phyloP scores from a whole-genome alignment of 2,329 filamentous ascomycete genomes.

The Cercospora nicotianae region DNA sequence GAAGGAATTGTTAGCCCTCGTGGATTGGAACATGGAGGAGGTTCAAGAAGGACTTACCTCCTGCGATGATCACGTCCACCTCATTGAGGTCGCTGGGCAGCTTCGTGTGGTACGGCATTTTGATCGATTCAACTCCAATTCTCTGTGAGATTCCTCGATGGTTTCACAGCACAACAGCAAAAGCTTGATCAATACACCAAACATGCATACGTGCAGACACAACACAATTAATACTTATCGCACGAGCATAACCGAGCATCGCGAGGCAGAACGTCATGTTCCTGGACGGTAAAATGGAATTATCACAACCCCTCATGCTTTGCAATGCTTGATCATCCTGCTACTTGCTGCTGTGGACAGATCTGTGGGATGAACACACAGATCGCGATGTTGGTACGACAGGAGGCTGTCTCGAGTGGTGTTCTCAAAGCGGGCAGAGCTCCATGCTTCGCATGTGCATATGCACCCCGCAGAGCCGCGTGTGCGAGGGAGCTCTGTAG shows the following conservation, averaged over 20 bases:
- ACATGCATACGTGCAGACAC: not conserved
- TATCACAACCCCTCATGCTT: not conserved
- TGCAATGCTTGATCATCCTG: not conserved
- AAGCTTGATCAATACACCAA: not conserved
- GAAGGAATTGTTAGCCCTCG: constrained; percentile 7
- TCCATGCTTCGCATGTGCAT: not conserved
- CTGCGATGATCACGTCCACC: constrained; percentile 26
- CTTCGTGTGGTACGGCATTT: constrained; percentile 24
- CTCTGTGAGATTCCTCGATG: not conserved
- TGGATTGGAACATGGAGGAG: not conserved
- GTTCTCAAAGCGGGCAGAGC: constrained; percentile 7
- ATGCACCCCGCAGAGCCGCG: constrained; percentile 7
- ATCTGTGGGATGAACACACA: not conserved
- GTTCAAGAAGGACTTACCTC: constrained; percentile 10
- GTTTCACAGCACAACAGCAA: not conserved
- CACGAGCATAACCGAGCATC: not conserved
- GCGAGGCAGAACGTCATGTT: constrained; percentile 3
- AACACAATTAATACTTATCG: not conserved
- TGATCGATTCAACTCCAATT: not conserved
- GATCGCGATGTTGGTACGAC: constrained; percentile 6
- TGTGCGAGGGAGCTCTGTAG: not conserved
- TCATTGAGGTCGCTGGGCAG: constrained; percentile 21
- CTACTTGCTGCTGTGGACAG: not conserved
- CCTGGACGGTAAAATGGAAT: constrained; percentile 4
- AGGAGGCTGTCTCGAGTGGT: not conserved